Evolutionary conservation across 371 early-diverging fungal genomes (phyloP).

Genomic region (Mortierella sp.): DNA sequence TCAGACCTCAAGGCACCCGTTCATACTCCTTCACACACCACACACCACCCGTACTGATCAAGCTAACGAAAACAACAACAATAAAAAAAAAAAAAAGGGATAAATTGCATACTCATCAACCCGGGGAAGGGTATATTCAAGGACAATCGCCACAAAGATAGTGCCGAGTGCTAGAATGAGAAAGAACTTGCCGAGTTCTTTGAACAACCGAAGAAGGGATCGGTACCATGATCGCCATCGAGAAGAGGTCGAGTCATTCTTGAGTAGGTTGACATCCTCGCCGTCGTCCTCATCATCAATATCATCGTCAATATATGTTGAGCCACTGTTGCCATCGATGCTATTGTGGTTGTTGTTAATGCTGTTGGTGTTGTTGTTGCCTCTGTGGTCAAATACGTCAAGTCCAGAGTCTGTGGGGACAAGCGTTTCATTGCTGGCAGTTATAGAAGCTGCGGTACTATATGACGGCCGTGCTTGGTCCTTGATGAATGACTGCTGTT

Average conservation of each 20-base stretch:
- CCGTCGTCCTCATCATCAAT: conserved; percentile 10
- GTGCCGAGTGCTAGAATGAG: conserved; percentile 49
- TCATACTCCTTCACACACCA: too few relatives aligned
- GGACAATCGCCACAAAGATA: conserved; percentile 25
- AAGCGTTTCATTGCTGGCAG: too few relatives aligned
- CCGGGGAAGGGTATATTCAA: conserved; percentile 46
- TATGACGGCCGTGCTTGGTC: not conserved
- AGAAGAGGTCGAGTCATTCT: not conserved
- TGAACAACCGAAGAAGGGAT: conserved; percentile 29
- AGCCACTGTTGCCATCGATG: not conserved
- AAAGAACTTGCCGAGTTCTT: conserved; percentile 48
- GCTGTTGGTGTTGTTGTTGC: not conserved
- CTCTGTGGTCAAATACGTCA: too few relatives aligned
- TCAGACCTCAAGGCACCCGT: not conserved
- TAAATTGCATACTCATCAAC: conserved; percentile 42
- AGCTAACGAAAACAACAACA: too few relatives aligned
- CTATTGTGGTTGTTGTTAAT: not conserved
- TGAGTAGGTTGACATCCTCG: not conserved
- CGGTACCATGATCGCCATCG: conserved; percentile 23
- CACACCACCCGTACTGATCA: too few relatives aligned
- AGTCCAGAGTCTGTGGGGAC: too few relatives aligned
- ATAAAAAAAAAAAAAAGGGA: conserved; percentile 3
- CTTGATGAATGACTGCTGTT: not conserved
- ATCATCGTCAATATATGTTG: not conserved
- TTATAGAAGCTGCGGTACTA: too few relatives aligned